A percentile compares a stretch with the other conserved stretches of the same genome.
phyloP scores from a whole-genome alignment of 352 stramenopile species.

The Hyphochytrium catenoides region DNA sequence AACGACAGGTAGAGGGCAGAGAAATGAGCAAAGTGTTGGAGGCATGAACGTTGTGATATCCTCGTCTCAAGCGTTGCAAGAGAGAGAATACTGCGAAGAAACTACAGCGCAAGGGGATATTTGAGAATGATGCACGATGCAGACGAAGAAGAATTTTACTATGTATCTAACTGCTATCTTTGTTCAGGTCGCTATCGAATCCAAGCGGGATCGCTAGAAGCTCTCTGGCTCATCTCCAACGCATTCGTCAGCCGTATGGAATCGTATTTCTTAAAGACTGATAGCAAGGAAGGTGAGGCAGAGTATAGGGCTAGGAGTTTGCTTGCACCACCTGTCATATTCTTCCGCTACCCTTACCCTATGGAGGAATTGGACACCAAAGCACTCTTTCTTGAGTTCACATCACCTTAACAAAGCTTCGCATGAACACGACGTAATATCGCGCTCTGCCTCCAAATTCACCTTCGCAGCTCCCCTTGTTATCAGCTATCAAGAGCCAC shows the following conservation, averaged over 20 bases:
- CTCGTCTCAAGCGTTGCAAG: too few species aligned
- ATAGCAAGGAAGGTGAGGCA: constrained; percentile 10
- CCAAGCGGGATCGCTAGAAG: constrained; percentile 49
- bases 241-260: constrained; percentile 38
- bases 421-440: constrained; percentile 1
- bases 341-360: too few species aligned
- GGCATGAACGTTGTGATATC: too few species aligned
- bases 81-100: too few species aligned
- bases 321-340: too few species aligned
- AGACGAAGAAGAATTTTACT: too few species aligned
- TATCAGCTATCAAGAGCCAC: constrained; percentile 49
- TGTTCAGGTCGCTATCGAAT: constrained; percentile 33
- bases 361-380: too few species aligned
- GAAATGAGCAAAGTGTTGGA: too few species aligned
- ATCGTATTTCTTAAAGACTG: constrained; percentile 16
- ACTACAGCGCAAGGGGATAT: too few species aligned
- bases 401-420: background rate
- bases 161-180: background rate
- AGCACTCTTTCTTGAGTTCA: background rate
- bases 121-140: too few species aligned
- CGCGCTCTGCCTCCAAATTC: constrained; percentile 1
- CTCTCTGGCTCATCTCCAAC: constrained; percentile 43
- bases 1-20: too few species aligned
- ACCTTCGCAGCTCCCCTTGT: constrained; percentile 10
- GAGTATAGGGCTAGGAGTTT: constrained; percentile 2